Evolutionary conservation across 2,329 filamentous ascomycete species (phyloP).

Genomic region (Ceratocystis huliohia): DNA sequence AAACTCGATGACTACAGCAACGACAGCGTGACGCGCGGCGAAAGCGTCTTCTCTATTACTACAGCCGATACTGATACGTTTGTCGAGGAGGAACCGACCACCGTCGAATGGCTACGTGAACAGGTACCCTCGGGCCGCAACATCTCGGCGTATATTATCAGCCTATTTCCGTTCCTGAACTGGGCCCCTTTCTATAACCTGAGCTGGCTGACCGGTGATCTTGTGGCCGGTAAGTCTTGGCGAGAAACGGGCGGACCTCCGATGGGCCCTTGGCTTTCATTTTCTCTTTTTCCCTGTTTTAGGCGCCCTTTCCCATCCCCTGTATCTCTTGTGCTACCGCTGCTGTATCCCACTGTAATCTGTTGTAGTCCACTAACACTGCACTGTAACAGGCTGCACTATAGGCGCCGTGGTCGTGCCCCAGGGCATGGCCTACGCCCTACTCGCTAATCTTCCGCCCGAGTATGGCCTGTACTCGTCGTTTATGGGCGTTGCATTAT

Average conservation of each 20-base stretch:
- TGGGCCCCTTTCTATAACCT: slow-evolving; percentile 86
- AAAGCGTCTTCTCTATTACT: slow-evolving; percentile 63
- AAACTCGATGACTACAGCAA: slow-evolving; percentile 49
- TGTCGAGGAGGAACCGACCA: slow-evolving; percentile 68
- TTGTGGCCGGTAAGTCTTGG: slow-evolving; percentile 51
- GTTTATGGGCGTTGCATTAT: slow-evolving; percentile 87
- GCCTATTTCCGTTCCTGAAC: slow-evolving; percentile 73
- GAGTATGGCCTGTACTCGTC: slow-evolving; percentile 54
- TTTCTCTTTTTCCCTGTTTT: background rate
- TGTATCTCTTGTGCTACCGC: background rate
- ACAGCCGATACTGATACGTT: slow-evolving; percentile 57
- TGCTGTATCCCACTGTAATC: background rate
- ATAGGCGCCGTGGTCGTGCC: slow-evolving; percentile 44
- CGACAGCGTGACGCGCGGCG: slow-evolving; percentile 59
- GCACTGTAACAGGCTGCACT: slow-evolving; percentile 28
- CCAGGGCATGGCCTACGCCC: slow-evolving; percentile 42
- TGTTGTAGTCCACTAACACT: background rate
- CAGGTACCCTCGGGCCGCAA: slow-evolving; percentile 47
- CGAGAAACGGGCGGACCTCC: slow-evolving; percentile 3
- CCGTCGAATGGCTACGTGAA: slow-evolving; percentile 56
- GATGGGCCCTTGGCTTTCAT: background rate
- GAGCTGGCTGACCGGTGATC: slow-evolving; percentile 77
- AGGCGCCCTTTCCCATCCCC: background rate
- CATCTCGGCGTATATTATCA: slow-evolving; percentile 47
- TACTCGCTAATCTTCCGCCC: slow-evolving; percentile 35